phyloP scores from a whole-genome alignment of 257 asterid species.

The Mentha longifolia region DNA sequence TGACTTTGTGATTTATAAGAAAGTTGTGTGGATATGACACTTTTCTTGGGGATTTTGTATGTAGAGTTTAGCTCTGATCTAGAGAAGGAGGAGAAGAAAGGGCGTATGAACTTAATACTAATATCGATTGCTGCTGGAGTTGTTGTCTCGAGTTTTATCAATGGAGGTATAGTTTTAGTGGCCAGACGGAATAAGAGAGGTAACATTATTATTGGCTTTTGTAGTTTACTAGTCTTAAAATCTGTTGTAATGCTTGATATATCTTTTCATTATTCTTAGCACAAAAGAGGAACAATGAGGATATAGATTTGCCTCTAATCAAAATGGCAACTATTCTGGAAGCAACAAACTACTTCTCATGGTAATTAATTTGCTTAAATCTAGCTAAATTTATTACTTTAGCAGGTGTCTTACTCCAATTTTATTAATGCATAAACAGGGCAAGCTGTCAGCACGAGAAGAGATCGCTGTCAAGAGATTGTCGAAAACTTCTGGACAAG shows the following conservation, averaged over 20 bases:
- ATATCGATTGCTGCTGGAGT: constrained; percentile 28
- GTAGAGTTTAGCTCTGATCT: constrained; percentile 2
- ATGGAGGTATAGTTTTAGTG: not conserved
- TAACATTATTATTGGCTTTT: not conserved
- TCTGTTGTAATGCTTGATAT: no score
- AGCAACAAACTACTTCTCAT: no score
- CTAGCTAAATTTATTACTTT: no score
- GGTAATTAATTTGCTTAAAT: no score
- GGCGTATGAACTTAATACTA: not conserved
- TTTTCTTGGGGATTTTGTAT: not conserved
- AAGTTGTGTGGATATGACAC: not conserved
- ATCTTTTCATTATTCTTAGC: constrained; percentile 15
- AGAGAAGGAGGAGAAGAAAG: constrained; percentile 14
- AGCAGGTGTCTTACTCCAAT: no score
- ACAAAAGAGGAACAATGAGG: constrained; percentile 12
- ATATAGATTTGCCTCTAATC: no score
- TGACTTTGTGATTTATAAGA: no score
- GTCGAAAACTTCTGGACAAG: no score
- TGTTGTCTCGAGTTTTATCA: constrained; percentile 20
- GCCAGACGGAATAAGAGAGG: constrained; percentile 27
- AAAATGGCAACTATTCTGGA: no score
- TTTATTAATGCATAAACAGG: no score
- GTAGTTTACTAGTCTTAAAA: not conserved
- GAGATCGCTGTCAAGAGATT: no score
- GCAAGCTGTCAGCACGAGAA: no score